phyloP scores from a whole-genome alignment of 257 asterid genomes.

The Echites panduratus region DNA sequence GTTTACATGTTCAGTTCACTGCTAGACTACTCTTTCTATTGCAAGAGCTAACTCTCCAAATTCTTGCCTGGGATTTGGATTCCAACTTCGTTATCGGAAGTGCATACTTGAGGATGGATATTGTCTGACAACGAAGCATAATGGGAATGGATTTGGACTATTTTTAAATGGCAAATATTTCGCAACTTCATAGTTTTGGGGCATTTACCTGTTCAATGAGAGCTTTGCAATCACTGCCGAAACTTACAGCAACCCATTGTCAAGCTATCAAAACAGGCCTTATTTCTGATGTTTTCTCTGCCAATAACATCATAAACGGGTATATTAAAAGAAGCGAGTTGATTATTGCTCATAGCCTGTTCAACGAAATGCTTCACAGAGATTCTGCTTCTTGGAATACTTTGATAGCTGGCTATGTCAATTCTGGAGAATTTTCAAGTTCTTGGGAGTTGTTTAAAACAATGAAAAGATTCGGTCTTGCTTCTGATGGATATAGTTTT shows the following conservation, averaged over 20 bases:
- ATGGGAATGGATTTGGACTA: too few species aligned
- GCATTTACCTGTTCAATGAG: slow-evolving; percentile 32
- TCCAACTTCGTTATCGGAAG: too few species aligned
- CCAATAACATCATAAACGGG: slow-evolving; percentile 48
- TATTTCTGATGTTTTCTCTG: slow-evolving; percentile 37
- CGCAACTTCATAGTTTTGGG: background rate
- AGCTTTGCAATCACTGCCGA: slow-evolving; percentile 38
- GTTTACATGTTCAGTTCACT: too few species aligned
- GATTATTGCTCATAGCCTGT: slow-evolving; percentile 47
- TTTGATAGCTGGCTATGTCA: slow-evolving; percentile 54
- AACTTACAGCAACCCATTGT: slow-evolving; percentile 48
- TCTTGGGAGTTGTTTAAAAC: slow-evolving; percentile 52
- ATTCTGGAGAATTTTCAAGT: slow-evolving; percentile 31
- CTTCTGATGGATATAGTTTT: slow-evolving; percentile 56
- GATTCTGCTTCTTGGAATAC: slow-evolving; percentile 87
- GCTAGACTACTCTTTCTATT: too few species aligned
- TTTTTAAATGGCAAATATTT: too few species aligned
- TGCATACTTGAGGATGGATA: too few species aligned
- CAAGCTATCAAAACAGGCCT: slow-evolving; percentile 42
- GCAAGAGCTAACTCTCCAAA: too few species aligned
- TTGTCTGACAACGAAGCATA: too few species aligned
- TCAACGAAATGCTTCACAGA: slow-evolving; percentile 69
- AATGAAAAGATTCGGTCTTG: slow-evolving; percentile 54
- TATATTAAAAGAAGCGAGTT: slow-evolving; percentile 51
- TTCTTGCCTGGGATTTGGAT: too few species aligned